Conservation (phyloP, 306 rosid genomes). For the Ceratonia siliqua region DNA sequence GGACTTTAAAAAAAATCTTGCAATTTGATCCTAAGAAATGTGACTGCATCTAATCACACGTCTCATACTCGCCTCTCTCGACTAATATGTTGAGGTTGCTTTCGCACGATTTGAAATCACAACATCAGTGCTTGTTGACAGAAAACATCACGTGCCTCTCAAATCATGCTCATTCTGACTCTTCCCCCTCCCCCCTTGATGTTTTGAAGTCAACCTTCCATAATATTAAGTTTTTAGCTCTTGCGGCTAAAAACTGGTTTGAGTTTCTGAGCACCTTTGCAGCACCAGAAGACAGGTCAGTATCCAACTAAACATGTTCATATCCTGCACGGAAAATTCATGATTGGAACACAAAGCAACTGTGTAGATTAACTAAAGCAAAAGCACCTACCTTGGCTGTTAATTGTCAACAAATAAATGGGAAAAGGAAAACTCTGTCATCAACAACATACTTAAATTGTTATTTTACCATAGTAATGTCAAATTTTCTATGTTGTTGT, state of each 20-base stretch:
- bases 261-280: constrained; percentile 20
- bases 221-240: not conserved
- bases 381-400: constrained; percentile 27
- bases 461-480: not conserved
- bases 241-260: not conserved
- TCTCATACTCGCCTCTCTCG: no score
- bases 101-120: not conserved
- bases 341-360: not conserved
- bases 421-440: not conserved
- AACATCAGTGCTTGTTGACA: not conserved
- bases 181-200: not conserved
- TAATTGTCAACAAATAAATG: constrained; percentile 26
- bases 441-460: not conserved
- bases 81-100: no score
- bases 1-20: no score
- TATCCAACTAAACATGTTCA: constrained; percentile 30
- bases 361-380: constrained; percentile 16
- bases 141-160: constrained; percentile 25
- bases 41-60: no score
- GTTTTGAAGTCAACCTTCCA: constrained; percentile 10
- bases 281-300: not conserved
- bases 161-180: constrained; percentile 25
- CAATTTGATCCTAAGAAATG: no score
- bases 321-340: constrained; percentile 7
- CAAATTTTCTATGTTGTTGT: not conserved